These are phyloP conservation scores for Phytophthora pseudosyringae DNA, from an alignment of 352 stramenopile genomes.

Conservation along the genomic window DNA sequence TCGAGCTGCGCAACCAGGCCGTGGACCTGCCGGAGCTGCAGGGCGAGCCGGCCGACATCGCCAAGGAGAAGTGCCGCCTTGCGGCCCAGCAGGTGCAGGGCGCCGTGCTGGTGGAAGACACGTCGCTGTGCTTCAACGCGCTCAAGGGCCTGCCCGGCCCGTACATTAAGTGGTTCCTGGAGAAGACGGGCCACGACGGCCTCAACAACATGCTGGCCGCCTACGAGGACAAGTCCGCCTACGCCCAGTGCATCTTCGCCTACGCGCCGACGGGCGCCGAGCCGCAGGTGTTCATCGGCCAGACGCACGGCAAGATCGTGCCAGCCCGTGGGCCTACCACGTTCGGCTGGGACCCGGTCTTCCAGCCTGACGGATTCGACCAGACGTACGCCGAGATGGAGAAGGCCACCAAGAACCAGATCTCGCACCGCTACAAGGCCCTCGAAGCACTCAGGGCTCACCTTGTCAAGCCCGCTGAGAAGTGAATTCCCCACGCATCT, in stretches of 20 bases:
- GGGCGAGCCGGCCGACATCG: constrained; percentile 95
- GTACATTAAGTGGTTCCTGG: constrained; percentile 99
- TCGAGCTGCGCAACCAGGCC: constrained; percentile 92
- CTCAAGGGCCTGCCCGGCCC: constrained; percentile 94
- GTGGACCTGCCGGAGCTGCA: constrained; percentile 98
- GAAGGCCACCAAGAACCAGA: constrained; percentile 90
- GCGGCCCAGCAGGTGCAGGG: constrained; percentile 88
- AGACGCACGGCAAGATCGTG: constrained; percentile 94
- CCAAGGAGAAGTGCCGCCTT: constrained; percentile 94
- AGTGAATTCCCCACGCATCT: constrained; percentile 23
- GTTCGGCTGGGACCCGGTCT: constrained; percentile 94
- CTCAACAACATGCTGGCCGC: constrained; percentile 95
- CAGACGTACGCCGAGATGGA: constrained; percentile 93
- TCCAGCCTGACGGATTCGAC: constrained; percentile 85
- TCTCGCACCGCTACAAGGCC: constrained; percentile 90
- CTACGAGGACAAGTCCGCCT: constrained; percentile 96
- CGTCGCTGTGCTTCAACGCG: constrained; percentile 97
- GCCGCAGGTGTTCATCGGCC: constrained; percentile 94
- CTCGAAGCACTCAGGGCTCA: constrained; percentile 68
- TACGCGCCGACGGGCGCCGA: constrained; percentile 83
- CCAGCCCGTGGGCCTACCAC: constrained; percentile 80
- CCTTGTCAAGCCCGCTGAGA: constrained; percentile 33
- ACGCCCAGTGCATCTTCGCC: constrained; percentile 97
- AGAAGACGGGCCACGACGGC: constrained; percentile 93
- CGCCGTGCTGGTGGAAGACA: constrained; percentile 96